Evolutionary conservation across 75 land plant genomes (phyloP).

Genomic region (Pinus albicaulis): DNA sequence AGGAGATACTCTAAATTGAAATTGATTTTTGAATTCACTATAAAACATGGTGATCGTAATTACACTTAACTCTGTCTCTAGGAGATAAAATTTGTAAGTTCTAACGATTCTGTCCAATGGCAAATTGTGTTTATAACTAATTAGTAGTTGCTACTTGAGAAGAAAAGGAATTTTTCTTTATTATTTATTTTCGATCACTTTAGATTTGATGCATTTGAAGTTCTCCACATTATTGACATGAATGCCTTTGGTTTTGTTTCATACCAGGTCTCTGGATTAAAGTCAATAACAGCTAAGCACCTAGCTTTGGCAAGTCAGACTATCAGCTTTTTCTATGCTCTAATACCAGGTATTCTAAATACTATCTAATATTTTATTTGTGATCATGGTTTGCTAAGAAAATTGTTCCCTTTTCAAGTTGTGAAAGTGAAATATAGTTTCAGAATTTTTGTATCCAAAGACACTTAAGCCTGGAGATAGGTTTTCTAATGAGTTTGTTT

Average conservation of each 20-base stretch:
- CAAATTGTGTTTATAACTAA: neutral
- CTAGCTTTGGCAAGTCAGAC: constrained; percentile 97
- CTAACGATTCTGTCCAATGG: neutral
- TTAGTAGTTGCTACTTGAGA: neutral
- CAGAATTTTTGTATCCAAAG: neutral
- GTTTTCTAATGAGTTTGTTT: neutral
- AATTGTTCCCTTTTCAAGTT: neutral
- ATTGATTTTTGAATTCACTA: too few species aligned
- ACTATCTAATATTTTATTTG: neutral
- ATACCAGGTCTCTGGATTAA: constrained; percentile 94
- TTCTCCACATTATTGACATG: neutral
- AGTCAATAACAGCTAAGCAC: constrained; percentile 95
- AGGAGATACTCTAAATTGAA: too few species aligned
- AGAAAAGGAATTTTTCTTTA: neutral
- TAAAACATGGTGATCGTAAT: too few species aligned
- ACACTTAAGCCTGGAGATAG: neutral
- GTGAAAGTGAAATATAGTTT: neutral
- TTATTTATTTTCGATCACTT: neutral
- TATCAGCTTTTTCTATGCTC: constrained; percentile 76
- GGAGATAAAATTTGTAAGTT: too few species aligned
- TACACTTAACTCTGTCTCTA: too few species aligned
- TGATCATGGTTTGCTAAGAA: neutral
- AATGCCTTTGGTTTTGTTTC: constrained; percentile 1
- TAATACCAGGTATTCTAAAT: constrained; percentile 74
- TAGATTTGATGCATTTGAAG: neutral